Evolutionary conservation across 169 alveolate species (phyloP).

Genomic region (Plasmodium falciparum): DNA sequence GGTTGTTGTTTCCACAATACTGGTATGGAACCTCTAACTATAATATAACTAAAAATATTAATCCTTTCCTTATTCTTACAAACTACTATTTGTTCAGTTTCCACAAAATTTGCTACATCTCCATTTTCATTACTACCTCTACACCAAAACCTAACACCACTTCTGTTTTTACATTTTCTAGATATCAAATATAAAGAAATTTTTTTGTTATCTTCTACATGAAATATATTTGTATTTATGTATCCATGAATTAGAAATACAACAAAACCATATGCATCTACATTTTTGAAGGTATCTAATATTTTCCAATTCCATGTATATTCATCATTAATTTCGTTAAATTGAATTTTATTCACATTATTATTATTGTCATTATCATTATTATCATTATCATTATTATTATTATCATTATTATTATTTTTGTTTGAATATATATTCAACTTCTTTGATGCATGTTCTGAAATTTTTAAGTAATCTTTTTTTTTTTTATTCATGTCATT

Average conservation of each 20-base stretch:
- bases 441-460: background rate
- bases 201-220: constrained; percentile 64
- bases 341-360: constrained; percentile 37
- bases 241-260: constrained; percentile 66
- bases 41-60: constrained; percentile 87
- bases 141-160: constrained; percentile 95
- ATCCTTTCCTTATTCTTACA: constrained; percentile 79
- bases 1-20: constrained; percentile 94
- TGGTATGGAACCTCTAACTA: constrained; percentile 97
- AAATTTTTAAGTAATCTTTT: too few species aligned
- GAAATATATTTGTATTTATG: constrained; percentile 31
- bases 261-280: constrained; percentile 52
- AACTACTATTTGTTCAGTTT: constrained; percentile 93
- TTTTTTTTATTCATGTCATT: constrained; percentile 3
- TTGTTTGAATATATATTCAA: background rate
- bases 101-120: constrained; percentile 96
- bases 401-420: background rate
- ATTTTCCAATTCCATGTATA: constrained; percentile 75
- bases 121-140: constrained; percentile 98
- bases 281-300: constrained; percentile 14
- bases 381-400: background rate
- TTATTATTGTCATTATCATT: background rate
- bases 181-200: constrained; percentile 76
- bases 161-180: constrained; percentile 92
- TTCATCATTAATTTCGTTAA: constrained; percentile 45